Conservation (phyloP, 495 filamentous ascomycete genomes). For the Xylaria curta region DNA sequence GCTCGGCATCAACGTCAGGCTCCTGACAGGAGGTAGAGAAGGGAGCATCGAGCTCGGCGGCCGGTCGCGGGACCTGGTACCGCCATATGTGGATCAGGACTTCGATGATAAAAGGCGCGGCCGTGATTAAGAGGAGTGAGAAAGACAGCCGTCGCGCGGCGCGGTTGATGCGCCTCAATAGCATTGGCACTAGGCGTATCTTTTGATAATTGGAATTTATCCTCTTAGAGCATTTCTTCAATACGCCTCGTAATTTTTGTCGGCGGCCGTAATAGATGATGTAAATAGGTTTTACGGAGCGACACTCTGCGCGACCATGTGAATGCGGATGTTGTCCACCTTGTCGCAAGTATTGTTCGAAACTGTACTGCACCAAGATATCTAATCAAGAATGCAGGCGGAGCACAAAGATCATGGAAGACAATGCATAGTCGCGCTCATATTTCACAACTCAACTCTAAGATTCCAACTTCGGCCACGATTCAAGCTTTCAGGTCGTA, state of each 20-base stretch:
- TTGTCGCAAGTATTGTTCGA: background rate
- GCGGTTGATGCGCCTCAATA: slow-evolving; percentile 42
- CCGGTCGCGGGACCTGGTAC: slow-evolving; percentile 36
- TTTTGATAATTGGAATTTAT: slow-evolving; percentile 17
- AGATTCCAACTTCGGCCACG: background rate
- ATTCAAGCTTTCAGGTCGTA: background rate
- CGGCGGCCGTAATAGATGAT: background rate
- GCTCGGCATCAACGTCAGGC: slow-evolving; percentile 60
- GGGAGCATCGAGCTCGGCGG: slow-evolving; percentile 48
- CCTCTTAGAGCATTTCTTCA: slow-evolving; percentile 33
- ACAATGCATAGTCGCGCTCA: background rate
- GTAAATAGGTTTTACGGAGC: background rate
- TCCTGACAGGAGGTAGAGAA: slow-evolving; percentile 53
- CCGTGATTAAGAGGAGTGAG: slow-evolving; percentile 35
- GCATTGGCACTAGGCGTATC: slow-evolving; percentile 33
- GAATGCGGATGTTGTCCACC: background rate
- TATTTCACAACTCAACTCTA: background rate
- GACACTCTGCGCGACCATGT: background rate
- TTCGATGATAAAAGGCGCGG: slow-evolving; percentile 40
- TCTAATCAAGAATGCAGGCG: background rate
- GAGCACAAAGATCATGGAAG: background rate
- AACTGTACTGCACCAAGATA: background rate
- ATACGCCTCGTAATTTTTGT: background rate
- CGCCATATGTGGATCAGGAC: slow-evolving; percentile 37
- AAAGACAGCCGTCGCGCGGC: slow-evolving; percentile 40